These are phyloP conservation scores for fission yeast (Schizosaccharomyces pombe) DNA, from an alignment of 805 yeast species.

Conservation along the genomic window DNA sequence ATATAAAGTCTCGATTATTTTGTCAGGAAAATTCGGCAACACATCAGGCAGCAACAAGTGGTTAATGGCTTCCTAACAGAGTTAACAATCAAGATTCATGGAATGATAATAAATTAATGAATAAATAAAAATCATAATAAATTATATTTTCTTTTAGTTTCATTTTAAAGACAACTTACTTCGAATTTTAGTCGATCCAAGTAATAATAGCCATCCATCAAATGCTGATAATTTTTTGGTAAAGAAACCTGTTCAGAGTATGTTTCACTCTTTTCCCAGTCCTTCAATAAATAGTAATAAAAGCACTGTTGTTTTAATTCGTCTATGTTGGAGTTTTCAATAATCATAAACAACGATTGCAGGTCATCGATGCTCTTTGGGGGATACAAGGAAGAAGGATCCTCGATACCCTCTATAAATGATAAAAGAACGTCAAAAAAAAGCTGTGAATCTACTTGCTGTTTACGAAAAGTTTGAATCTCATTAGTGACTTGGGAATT, in stretches of 20 bases:
- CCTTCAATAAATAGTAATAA: background rate
- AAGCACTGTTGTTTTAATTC: conserved; percentile 1
- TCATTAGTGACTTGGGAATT: background rate
- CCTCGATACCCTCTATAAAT: background rate
- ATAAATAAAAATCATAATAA: background rate
- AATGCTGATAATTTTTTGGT: background rate
- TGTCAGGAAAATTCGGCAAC: conserved; percentile 1
- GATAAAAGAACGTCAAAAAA: background rate
- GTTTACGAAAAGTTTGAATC: background rate
- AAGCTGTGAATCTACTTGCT: background rate
- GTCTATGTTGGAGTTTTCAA: background rate
- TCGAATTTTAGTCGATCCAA: conserved; percentile 1
- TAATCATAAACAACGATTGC: background rate
- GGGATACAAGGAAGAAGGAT: background rate
- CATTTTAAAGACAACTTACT: background rate
- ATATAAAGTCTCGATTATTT: background rate
- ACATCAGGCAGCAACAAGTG: background rate
- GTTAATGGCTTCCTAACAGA: background rate
- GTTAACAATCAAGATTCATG: background rate
- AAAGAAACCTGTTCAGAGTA: background rate
- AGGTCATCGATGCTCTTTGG: background rate
- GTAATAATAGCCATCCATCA: conserved; percentile 1
- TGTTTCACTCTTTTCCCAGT: background rate
- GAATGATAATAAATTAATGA: background rate
- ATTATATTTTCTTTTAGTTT: background rate